Evolutionary conservation across 495 filamentous ascomycete genomes (phyloP), one percentile per base, ranked within the genome.

Genomic region (Daldinia caldariorum): DNA sequence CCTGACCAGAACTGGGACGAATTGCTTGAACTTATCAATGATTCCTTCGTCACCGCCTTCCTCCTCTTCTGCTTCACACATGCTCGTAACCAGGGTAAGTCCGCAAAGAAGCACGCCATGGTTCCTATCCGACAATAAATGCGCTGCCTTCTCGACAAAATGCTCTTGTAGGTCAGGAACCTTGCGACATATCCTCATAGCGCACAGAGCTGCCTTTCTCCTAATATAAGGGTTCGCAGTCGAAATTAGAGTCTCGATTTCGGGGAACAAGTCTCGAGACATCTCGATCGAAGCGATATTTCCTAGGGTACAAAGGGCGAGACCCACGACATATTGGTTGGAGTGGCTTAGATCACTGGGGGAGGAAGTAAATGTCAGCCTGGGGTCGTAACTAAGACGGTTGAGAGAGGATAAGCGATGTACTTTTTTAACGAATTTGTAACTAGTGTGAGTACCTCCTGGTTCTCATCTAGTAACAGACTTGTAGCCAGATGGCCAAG

Each of bases 101-200:
- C 94, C 95, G 72, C 93, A 97, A 4, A 99, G 84, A 61, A 99
- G 79, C 20, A 99, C 95, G 35, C 95, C 95, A 75, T 99, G 95
- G 80, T 99, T 99, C 70, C 87, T 77, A 76, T 99, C 95, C 26
- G 91, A 91, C 10, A 99, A 80, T n/a, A 99, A 83, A 20, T 90
- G 85, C 69, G 95, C 91, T 31, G 94, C 91, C 79, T 97, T 97
- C 64, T 98, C 96, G 29, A 97, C 74, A 74, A 98, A 99, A 78
- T 99, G 93, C 74, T 99, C 95, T 80, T 97, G 93, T 38, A 99
- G 84, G 76, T 99, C 95, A 6, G 95, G 95, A 45, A 98, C 96
- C 79, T 99, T 99, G 70, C 94, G 89, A 81, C 94, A 97, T 82
- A 99, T 97, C 41, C 96, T 87, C 96, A 99, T 99, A n/a, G 95